Evolutionary conservation across 768 basidiomycete genomes (phyloP).

Genomic region (Coprinopsis cinerea): DNA sequence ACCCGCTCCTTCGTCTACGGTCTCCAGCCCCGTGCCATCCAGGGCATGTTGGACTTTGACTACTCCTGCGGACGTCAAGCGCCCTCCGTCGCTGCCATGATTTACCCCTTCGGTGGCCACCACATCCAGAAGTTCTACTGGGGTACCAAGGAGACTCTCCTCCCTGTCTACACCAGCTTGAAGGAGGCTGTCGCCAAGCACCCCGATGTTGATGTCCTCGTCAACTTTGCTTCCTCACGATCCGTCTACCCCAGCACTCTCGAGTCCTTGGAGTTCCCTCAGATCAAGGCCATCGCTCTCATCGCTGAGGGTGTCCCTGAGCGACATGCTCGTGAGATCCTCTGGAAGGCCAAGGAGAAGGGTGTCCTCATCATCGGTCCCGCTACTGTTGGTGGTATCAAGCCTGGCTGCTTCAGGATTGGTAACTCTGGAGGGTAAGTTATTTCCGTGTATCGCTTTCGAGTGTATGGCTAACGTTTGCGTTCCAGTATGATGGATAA

Average conservation of each 20-base stretch:
- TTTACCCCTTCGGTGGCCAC: conserved; percentile 99
- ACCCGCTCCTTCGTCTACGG: conserved; percentile 99
- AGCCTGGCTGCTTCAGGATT: conserved; percentile 99
- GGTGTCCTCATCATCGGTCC: conserved; percentile 89
- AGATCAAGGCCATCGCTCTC: conserved; percentile 68
- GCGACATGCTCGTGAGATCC: conserved; percentile 92
- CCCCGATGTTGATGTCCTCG: conserved; percentile 92
- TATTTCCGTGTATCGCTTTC: not conserved
- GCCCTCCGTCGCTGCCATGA: conserved; percentile 97
- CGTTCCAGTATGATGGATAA: conserved; percentile 94
- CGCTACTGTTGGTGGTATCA: conserved; percentile 98
- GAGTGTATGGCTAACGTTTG: not conserved
- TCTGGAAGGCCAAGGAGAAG: conserved; percentile 81
- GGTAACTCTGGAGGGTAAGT: conserved; percentile 95
- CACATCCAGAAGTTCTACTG: conserved; percentile 99
- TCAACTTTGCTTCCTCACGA: conserved; percentile 95
- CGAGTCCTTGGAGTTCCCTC: conserved; percentile 69
- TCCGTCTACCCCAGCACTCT: conserved; percentile 93
- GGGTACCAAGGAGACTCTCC: conserved; percentile 98
- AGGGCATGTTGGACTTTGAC: conserved; percentile 96
- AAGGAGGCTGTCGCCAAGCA: conserved; percentile 92
- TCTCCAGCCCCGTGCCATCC: conserved; percentile 98
- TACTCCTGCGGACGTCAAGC: conserved; percentile 90
- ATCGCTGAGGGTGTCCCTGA: conserved; percentile 99
- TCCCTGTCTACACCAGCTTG: conserved; percentile 93